These are phyloP conservation scores for Chrysanthemum makinoi DNA, from an alignment of 129 eudicot species.

Conservation along the genomic window DNA sequence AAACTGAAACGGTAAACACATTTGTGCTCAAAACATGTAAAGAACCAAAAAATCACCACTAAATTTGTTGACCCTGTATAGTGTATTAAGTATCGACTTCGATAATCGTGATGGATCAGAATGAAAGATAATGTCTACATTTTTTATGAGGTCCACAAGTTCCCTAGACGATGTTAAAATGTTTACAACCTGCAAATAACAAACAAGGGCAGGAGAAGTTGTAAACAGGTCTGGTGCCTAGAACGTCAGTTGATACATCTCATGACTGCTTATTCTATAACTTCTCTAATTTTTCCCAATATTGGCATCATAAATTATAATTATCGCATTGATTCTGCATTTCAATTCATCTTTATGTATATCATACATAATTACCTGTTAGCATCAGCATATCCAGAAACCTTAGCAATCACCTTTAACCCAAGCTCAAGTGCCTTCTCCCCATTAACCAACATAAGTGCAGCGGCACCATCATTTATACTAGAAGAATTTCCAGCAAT, in stretches of 20 bases:
- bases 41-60: constrained; percentile 39
- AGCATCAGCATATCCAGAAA: constrained; percentile 80
- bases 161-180: no score
- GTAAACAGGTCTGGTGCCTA: constrained; percentile 87
- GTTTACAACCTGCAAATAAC: no score
- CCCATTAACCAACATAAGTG: constrained; percentile 23
- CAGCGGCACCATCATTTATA: no score
- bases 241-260: constrained; percentile 10
- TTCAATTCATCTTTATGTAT: not conserved
- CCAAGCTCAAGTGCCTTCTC: constrained; percentile 90
- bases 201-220: constrained; percentile 63
- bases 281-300: not conserved
- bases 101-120: no score
- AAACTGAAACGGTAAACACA: not conserved
- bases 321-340: not conserved
- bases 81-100: no score
- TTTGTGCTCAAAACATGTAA: not conserved
- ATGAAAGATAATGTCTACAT: no score
- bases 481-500: no score
- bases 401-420: constrained; percentile 76
- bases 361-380: constrained; percentile 56
- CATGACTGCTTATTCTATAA: constrained; percentile 1
- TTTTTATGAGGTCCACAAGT: no score
- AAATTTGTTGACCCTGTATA: constrained; percentile 41
- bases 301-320: not conserved